A percentile compares a stretch with the other conserved stretches of the same genome.
Evolutionary conservation across 164 flowering plant genomes (phyloP).

Genomic region (Kalanchoe fedtschenkoi): DNA sequence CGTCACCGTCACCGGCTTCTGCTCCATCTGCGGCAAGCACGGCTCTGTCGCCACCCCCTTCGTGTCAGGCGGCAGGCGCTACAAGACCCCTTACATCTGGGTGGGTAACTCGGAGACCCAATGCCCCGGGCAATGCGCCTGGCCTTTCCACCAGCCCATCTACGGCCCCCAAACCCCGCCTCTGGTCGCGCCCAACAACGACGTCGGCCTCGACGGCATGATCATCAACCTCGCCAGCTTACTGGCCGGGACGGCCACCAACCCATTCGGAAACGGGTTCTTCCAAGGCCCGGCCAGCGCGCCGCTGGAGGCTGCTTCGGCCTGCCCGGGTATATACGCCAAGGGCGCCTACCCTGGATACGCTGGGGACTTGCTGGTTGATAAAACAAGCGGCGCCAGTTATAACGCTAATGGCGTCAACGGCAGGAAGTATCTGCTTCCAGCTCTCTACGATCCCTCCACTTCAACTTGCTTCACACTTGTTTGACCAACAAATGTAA

Average conservation of each 20-base stretch:
- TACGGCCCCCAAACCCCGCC: constrained; percentile 50
- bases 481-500: constrained; percentile 12
- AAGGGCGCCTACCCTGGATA: constrained; percentile 56
- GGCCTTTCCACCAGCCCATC: constrained; percentile 60
- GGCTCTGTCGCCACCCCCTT: constrained; percentile 16
- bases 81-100: constrained; percentile 52
- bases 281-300: constrained; percentile 39
- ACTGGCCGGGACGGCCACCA: constrained; percentile 43
- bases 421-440: constrained; percentile 39
- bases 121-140: constrained; percentile 55
- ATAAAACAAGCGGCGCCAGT: constrained; percentile 35
- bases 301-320: constrained; percentile 44
- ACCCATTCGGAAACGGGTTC: constrained; percentile 48
- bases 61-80: constrained; percentile 6
- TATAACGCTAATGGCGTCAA: constrained; percentile 38
- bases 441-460: constrained; percentile 40
- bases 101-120: constrained; percentile 53
- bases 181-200: constrained; percentile 40
- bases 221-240: constrained; percentile 38
- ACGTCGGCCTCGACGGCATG: constrained; percentile 46
- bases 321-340: constrained; percentile 46
- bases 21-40: constrained; percentile 53
- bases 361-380: constrained; percentile 39
- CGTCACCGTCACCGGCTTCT: constrained; percentile 48
- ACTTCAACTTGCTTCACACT: constrained; percentile 31